A percentile compares a stretch with the other conserved stretches of the same genome.
phyloP scores from a whole-genome alignment of 495 filamentous ascomycete genomes.

The Aspergillus egyptiacus region DNA sequence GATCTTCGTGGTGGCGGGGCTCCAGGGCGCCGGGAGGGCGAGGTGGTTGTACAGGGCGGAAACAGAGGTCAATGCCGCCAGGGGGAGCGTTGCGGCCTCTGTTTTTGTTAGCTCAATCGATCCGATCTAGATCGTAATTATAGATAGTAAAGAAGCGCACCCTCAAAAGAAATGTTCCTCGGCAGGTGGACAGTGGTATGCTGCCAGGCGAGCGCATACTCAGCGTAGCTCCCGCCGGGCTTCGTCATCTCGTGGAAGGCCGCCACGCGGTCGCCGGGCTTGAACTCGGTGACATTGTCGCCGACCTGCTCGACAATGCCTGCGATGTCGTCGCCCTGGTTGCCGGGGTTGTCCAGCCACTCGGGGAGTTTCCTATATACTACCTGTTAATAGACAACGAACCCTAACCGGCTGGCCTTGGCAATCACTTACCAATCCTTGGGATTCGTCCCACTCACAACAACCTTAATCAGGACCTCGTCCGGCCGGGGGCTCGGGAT shows the following conservation, averaged over 20 bases:
- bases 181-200: conserved; percentile 68
- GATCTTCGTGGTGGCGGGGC: conserved; percentile 29
- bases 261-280: conserved; percentile 61
- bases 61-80: conserved; percentile 66
- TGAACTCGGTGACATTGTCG: conserved; percentile 36
- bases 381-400: not conserved
- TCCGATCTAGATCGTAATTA: not conserved
- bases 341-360: conserved; percentile 21
- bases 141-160: conserved; percentile 11
- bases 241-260: conserved; percentile 59
- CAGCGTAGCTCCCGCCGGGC: conserved; percentile 57
- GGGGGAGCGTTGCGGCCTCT: conserved; percentile 61
- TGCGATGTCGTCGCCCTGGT: conserved; percentile 68
- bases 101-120: not conserved
- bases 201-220: conserved; percentile 60
- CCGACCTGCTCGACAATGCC: conserved; percentile 59
- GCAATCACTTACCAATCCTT: conserved; percentile 62
- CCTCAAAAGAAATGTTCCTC: conserved; percentile 54
- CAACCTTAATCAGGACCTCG: conserved; percentile 65
- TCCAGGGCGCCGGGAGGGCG: conserved; percentile 57
- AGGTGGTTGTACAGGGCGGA: conserved; percentile 55
- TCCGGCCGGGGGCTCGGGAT: conserved; percentile 56
- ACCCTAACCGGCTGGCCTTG: no score
- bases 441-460: conserved; percentile 66
- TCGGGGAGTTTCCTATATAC: not conserved